Base-by-base conservation (phyloP, 495 filamentous ascomycete species). In the Hypoxylon lenormandii region DNA sequence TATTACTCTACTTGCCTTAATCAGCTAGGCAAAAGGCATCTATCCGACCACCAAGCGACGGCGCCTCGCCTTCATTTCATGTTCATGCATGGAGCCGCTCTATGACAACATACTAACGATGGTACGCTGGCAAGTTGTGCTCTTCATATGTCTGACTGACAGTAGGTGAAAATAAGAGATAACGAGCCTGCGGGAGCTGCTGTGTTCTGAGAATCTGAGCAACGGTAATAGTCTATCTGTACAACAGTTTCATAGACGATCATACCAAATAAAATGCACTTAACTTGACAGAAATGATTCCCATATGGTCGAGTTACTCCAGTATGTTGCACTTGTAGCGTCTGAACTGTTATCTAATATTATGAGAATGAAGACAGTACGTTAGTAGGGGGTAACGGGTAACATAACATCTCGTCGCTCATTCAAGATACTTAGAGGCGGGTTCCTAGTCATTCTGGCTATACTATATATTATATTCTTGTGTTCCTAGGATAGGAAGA, bases 171-270 rank as follows among this genome's bases (percentile, higher is more conserved):
- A 33, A 1, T 33, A 33, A 1, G 5, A 8, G 30, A 33, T 11
- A 33, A 33, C 6, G 30, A 33, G 30, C 6, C 6, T 7, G 30
- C 6, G 6, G 30, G 6, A 33, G 6, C 30, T 33, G 30, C 10
- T 33, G 53, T 43, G 12, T 51, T 30, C 30, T 48, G 15, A 15
- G n/a, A 55, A 52, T 45, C 26, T 33, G 28, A 56, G 16, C 6
- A 30, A 59, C 7, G 55, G 68, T 62, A 60, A 40, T 61, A 70
- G 56, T 47, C 38, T 47, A 48, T 30, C 3, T 51, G 68, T 70
- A 23, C 56, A 21, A 62, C 68, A 10, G 61, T 66, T 70, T 70
- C 62, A 53, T 66, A 38, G 22, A 57, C 45, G 45, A 60, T 58
- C 43, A 33, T 60, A 26, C 45, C 37, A 23, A 38, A 47, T 18